A percentile compares a stretch with the other conserved stretches of the same genome.
Conservation (phyloP, 179 eudicot genomes). For the Pouteria campechiana region DNA sequence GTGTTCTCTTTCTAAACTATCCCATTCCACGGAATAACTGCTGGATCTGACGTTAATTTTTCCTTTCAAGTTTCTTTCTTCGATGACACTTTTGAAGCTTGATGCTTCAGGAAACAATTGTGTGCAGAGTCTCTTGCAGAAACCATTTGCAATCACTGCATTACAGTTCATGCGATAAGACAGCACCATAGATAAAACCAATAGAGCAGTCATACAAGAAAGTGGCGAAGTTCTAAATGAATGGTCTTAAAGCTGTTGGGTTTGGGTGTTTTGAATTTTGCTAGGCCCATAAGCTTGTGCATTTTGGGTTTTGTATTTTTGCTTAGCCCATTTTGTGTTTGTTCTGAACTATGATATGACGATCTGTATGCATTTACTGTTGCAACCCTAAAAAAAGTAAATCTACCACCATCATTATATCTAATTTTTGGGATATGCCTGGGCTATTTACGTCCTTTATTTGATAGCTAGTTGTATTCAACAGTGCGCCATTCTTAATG, state of each 20-base stretch:
- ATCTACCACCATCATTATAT: too few relatives aligned
- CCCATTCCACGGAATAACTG: slow-evolving; percentile 32
- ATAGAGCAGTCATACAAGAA: not conserved
- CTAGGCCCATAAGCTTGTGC: too few relatives aligned
- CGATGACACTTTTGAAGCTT: slow-evolving; percentile 21
- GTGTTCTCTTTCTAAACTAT: slow-evolving; percentile 38
- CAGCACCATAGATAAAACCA: not conserved
- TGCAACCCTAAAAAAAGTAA: too few relatives aligned
- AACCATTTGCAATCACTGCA: slow-evolving; percentile 54
- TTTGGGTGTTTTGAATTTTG: not conserved
- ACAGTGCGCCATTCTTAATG: too few relatives aligned
- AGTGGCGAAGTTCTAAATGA: not conserved
- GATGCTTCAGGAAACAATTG: slow-evolving; percentile 52
- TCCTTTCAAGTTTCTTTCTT: slow-evolving; percentile 9
- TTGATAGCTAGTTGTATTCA: too few relatives aligned
- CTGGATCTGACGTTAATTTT: slow-evolving; percentile 22
- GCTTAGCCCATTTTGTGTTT: too few relatives aligned
- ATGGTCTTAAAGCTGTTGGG: not conserved
- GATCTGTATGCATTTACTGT: too few relatives aligned
- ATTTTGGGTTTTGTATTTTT: too few relatives aligned
- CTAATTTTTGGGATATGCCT: too few relatives aligned
- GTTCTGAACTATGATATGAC: too few relatives aligned
- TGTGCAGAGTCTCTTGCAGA: slow-evolving; percentile 57
- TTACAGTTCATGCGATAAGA: slow-evolving; percentile 2
- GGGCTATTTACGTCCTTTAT: too few relatives aligned